Evolutionary conservation across 2,329 filamentous ascomycete genomes (phyloP), one percentile per base, ranked within the genome.

Genomic region (Blastomyces gilchristii): DNA sequence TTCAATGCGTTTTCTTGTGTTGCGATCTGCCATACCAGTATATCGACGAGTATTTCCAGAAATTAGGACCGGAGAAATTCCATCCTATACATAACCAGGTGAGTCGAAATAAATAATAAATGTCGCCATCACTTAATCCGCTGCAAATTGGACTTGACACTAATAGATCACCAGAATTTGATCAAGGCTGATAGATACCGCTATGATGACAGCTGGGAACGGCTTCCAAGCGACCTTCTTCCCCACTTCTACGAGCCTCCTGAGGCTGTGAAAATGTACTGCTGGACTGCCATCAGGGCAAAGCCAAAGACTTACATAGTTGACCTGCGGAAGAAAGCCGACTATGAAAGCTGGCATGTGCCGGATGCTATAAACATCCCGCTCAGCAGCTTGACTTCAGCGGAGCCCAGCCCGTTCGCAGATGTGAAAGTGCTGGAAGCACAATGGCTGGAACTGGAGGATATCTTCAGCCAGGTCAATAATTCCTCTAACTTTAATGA

Each of bases 11-110:
- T 0, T 87, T 87, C 69, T 70, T 86, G 2, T 87, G 84, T 72
- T 86, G 84, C 63, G 85, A 87, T 63, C 66, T 87, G 34, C 85
- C 85, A 0, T 86, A 87, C 66, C 84, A 86, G 68, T 86, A 86
- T 64, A 79, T 86, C 54, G 75, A 79, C 31, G 82, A 83, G 66
- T 86, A 86, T 68, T 86, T 85, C 66, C 76, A 81, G 34, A 85
- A 84, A 67, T 73, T 86, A 12, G 78, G 76, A 1, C 66, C 75
- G 1, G 73, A 74, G 1, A 71, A 80, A 57, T 85, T 85, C 68
- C 79, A 77, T 2, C 70, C 77, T 0, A 82, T 85, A 43, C 71
- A 73, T 18, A 81, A 82, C 63, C 68, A 77, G 70, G 78, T 79
- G 66, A 66, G 70, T 68, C 22, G 34, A 25, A 52, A 14, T 22